These are phyloP conservation scores for Boletus eberwhitei DNA, from an alignment of 768 basidiomycete genomes.

Conservation along the genomic window DNA sequence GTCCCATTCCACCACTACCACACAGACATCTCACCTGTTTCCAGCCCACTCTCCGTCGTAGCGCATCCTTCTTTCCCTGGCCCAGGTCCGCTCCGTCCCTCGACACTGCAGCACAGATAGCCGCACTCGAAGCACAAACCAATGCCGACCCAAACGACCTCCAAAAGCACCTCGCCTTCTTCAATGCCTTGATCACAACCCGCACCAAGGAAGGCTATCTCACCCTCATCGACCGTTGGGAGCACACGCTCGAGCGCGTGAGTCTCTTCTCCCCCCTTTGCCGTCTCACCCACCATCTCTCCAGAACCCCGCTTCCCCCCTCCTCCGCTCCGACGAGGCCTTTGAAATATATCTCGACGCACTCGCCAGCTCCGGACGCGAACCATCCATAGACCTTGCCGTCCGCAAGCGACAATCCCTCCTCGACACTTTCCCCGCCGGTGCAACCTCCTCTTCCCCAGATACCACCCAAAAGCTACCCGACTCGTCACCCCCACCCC, in stretches of 20 bases:
- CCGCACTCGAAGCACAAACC: constrained; percentile 73
- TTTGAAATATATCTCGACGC: constrained; percentile 76
- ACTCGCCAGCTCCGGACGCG: constrained; percentile 56
- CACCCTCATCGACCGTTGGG: constrained; percentile 75
- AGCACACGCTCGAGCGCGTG: constrained; percentile 80
- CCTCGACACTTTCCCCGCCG: constrained; percentile 38
- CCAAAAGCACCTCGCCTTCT: constrained; percentile 64
- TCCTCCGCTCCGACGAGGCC: constrained; percentile 65
- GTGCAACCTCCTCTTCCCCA: neutral
- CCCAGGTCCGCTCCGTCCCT: constrained; percentile 54
- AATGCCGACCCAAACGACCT: constrained; percentile 71
- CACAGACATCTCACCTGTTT: constrained; percentile 35
- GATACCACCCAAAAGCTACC: constrained; percentile 19
- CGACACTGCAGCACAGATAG: constrained; percentile 62
- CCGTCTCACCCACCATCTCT: constrained; percentile 3
- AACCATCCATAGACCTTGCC: constrained; percentile 57
- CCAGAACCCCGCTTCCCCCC: constrained; percentile 66
- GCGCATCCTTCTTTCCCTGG: constrained; percentile 32
- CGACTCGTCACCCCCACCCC: constrained; percentile 9
- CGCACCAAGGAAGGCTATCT: constrained; percentile 68
- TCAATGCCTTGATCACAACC: constrained; percentile 62
- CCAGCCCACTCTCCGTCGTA: constrained; percentile 21
- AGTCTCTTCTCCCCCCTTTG: constrained; percentile 29
- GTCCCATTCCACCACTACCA: neutral
- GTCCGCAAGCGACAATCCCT: constrained; percentile 68